Base-by-base conservation (phyloP, 176 grass and related monocot genomes). In the Alloteropsis semialata region DNA sequence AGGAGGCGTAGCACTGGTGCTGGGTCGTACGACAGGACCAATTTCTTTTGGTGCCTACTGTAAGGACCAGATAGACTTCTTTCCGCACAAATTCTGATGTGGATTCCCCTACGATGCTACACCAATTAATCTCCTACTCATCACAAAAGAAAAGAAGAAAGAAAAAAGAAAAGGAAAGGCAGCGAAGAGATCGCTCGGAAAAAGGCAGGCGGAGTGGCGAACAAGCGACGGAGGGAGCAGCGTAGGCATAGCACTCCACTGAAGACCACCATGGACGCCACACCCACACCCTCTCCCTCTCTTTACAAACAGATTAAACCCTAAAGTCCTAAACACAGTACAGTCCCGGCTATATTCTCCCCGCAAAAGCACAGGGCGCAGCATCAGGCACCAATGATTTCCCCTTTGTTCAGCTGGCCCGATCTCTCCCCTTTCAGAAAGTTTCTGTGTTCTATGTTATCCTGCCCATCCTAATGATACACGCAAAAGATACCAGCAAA, bases 81-180 rank as follows among this genome's bases (percentile, higher is more conserved):
- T 74, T 59, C 16, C 17, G 76, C 82, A 85, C 69, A 44, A 69
- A 81, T 89, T 85, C 15, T 85, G 44, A 85, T 69, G 70, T 44
- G 9, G 87, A 89, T 84, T 75, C 69, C 61, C 61, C 69, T 59
- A 58, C 17, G 27, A 41, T 38, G 12, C 66, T 25, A 46, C 7
- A 46, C 7, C 1, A 55, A 72, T 29, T 64, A 62, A 57, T 56
- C 32, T 65, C 16, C 22, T 65, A 5, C 2, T 12, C 70, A 12
- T 58, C n/a, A 58, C n/a, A 0, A 58, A 58, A 17, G 13, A 22
- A 19, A 60, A 5, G 34, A 3, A 18, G 15, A 12, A 65, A 19
- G 19, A 21, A 49, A 25, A 58, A 57, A 19, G 2, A 8, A 17
- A 19, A 6, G 2, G 33, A 43, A 6, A 48, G 16, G 13, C 13